Evolutionary conservation across 805 yeast genomes (phyloP).

Genomic region (Yarrowia deformans): DNA sequence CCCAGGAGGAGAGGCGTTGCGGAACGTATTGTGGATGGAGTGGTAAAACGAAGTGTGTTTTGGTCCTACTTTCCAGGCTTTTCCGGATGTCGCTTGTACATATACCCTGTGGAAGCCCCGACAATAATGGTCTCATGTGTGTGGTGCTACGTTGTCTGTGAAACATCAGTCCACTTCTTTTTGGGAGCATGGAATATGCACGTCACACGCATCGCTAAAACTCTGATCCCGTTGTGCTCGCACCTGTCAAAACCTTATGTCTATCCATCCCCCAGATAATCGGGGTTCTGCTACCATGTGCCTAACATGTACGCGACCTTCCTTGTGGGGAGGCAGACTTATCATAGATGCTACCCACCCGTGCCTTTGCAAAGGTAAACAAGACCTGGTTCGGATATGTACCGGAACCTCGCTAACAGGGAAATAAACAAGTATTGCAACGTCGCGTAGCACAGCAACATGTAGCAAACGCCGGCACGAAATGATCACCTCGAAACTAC

Average conservation of each 20-base stretch:
- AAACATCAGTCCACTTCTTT: conserved; percentile 39
- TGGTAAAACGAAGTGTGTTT: neutral
- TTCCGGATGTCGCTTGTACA: conserved; percentile 13
- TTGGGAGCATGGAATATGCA: conserved; percentile 20
- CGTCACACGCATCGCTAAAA: conserved; percentile 14
- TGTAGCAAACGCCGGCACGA: neutral
- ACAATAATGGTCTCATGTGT: conserved; percentile 14
- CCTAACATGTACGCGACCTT: neutral
- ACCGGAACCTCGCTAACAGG: neutral
- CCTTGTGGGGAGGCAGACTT: neutral
- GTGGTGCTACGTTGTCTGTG: conserved; percentile 28
- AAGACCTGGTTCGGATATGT: neutral
- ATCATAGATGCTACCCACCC: neutral
- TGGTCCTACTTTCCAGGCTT: neutral
- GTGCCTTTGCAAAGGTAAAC: neutral
- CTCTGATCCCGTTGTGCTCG: conserved; percentile 6
- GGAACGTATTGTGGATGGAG: neutral
- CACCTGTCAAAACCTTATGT: neutral
- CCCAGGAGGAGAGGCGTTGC: neutral
- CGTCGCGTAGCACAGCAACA: neutral
- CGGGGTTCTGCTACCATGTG: neutral
- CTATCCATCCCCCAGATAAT: conserved; percentile 11
- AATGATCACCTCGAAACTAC: neutral
- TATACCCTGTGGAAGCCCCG: neutral
- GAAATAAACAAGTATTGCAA: too few species aligned